These are phyloP conservation scores for Teratosphaeria epicoccoides DNA, from an alignment of 2,329 filamentous ascomycete genomes.

Conservation along the genomic window DNA sequence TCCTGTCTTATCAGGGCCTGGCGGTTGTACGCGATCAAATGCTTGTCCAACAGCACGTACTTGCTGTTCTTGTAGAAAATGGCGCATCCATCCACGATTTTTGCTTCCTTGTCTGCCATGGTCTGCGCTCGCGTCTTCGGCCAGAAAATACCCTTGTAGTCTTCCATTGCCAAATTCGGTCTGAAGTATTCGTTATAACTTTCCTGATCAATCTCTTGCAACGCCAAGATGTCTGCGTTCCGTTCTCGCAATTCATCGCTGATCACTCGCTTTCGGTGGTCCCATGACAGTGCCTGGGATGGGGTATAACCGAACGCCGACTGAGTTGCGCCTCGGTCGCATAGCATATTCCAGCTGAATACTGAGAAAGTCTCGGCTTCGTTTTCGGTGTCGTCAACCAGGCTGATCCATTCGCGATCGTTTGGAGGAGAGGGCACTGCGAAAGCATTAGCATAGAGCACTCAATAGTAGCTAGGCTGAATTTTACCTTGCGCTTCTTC, in stretches of 20 bases:
- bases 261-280: slow-evolving; percentile 73
- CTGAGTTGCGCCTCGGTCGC: slow-evolving; percentile 81
- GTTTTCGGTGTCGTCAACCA: slow-evolving; percentile 43
- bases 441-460: slow-evolving; percentile 7
- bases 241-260: slow-evolving; percentile 68
- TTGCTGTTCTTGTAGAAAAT: slow-evolving; percentile 95
- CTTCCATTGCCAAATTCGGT: slow-evolving; percentile 70
- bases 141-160: slow-evolving; percentile 92
- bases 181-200: slow-evolving; percentile 87
- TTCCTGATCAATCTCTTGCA: slow-evolving; percentile 88
- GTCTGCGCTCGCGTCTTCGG: slow-evolving; percentile 83
- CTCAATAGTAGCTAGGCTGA: not conserved
- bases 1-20: slow-evolving; percentile 90
- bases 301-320: slow-evolving; percentile 85
- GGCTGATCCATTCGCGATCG: slow-evolving; percentile 66
- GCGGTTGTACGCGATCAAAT: slow-evolving; percentile 81
- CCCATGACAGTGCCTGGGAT: slow-evolving; percentile 70
- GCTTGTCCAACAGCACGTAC: slow-evolving; percentile 87
- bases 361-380: slow-evolving; percentile 54
- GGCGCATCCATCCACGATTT: slow-evolving; percentile 87
- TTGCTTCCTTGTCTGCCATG: slow-evolving; percentile 81
- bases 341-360: slow-evolving; percentile 90
- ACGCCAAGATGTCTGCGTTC: slow-evolving; percentile 78
- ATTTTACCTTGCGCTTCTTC: slow-evolving; percentile 73
- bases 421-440: slow-evolving; percentile 67